Evolutionary conservation across 345 rosid genomes (phyloP).

Genomic region (Trapa bicornis): DNA sequence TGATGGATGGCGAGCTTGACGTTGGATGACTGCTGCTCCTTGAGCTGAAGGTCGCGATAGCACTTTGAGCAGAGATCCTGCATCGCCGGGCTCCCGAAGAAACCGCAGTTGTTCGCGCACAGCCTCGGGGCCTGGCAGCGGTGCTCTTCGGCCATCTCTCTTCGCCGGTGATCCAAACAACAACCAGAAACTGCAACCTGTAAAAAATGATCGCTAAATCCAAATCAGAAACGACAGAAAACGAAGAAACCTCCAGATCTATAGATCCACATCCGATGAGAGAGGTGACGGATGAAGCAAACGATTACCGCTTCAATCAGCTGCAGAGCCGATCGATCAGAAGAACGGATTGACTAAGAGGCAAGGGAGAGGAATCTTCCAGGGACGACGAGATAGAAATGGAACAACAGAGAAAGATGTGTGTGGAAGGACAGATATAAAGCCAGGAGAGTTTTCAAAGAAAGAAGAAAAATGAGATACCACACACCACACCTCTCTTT

Average conservation of each 20-base stretch:
- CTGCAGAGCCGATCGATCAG: background rate
- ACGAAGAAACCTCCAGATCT: slow-evolving; percentile 1
- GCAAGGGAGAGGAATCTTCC: background rate
- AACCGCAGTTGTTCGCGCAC: slow-evolving; percentile 81
- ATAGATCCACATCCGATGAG: background rate
- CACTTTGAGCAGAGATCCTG: slow-evolving; percentile 80
- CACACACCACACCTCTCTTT: slow-evolving; percentile 12
- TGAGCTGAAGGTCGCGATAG: slow-evolving; percentile 49
- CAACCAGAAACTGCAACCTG: background rate
- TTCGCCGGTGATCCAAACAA: background rate
- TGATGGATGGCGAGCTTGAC: slow-evolving; percentile 47
- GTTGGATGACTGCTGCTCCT: slow-evolving; percentile 47
- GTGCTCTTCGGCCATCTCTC: slow-evolving; percentile 74
- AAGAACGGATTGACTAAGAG: background rate
- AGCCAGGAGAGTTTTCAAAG: too few relatives aligned
- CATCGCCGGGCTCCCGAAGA: slow-evolving; percentile 70
- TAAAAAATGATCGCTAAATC: background rate
- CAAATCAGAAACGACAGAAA: background rate
- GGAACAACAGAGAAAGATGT: background rate
- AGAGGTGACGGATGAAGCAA: too few relatives aligned
- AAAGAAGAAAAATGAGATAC: slow-evolving; percentile 15
- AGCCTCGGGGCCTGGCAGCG: slow-evolving; percentile 55
- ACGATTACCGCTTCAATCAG: background rate
- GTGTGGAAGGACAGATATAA: too few relatives aligned
- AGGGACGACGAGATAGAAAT: background rate